Percentiles rank a stretch among this genome's conserved stretches.
Conservation (phyloP, 257 asterid species). For the Solanum arcanum region DNA sequence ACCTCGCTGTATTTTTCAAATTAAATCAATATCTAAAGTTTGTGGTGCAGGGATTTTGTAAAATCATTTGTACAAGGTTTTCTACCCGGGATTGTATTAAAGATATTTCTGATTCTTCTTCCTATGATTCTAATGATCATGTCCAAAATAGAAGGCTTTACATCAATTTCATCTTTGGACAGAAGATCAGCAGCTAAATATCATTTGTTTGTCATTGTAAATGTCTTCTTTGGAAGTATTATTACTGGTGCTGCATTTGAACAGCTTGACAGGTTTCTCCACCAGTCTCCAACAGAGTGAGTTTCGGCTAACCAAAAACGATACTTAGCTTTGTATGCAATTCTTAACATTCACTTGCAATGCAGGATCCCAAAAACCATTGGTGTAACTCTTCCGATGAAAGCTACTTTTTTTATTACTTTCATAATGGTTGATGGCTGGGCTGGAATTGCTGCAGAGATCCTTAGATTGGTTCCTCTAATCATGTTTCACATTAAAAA, state of each 20-base stretch:
- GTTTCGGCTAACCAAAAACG: not conserved
- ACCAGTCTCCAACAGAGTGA: slow-evolving; percentile 65
- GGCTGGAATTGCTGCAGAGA: slow-evolving; percentile 81
- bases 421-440: slow-evolving; percentile 92
- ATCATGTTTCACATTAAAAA: slow-evolving; percentile 52
- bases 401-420: slow-evolving; percentile 84
- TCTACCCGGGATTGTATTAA: slow-evolving; percentile 74
- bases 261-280: slow-evolving; percentile 54
- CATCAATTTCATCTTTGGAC: slow-evolving; percentile 58
- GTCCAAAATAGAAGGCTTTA: slow-evolving; percentile 69
- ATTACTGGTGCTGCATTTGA: slow-evolving; percentile 80
- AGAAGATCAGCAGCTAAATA: slow-evolving; percentile 66
- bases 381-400: slow-evolving; percentile 74
- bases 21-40: not conserved
- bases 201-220: slow-evolving; percentile 65
- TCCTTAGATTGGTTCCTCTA: slow-evolving; percentile 56
- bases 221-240: slow-evolving; percentile 82
- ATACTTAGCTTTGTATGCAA: not conserved
- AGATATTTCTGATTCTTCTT: slow-evolving; percentile 51
- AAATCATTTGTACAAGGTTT: slow-evolving; percentile 71
- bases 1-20: not conserved
- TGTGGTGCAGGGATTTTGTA: slow-evolving; percentile 26
- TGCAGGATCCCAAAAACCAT: slow-evolving; percentile 73
- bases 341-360: not conserved
- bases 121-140: slow-evolving; percentile 54